Percentiles rank a stretch among this genome's conserved stretches.
Evolutionary conservation across 805 yeast genomes (phyloP).

Genomic region (Yarrowia deformans): DNA sequence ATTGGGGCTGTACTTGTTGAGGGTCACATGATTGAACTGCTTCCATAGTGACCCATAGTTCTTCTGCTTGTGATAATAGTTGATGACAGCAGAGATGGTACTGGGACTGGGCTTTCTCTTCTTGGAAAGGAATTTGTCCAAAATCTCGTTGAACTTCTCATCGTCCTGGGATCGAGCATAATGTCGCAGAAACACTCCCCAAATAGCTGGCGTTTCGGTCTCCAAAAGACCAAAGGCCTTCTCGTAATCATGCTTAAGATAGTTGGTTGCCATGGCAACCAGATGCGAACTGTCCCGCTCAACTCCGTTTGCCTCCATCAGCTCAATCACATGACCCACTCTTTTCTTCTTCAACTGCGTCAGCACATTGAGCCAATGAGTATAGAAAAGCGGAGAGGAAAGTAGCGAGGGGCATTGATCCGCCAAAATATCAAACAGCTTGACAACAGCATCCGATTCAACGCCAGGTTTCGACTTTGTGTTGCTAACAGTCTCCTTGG

Average conservation of each 20-base stretch:
- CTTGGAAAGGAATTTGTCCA: neutral
- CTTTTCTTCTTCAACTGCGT: neutral
- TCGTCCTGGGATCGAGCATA: slow-evolving; percentile 20
- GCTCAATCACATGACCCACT: neutral
- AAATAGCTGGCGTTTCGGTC: neutral
- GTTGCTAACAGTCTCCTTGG: neutral
- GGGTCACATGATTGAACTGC: slow-evolving; percentile 6
- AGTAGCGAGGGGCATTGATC: slow-evolving; percentile 4
- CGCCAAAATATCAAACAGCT: slow-evolving; percentile 2
- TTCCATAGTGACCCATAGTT: neutral
- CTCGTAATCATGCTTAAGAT: slow-evolving; percentile 7
- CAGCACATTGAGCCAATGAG: slow-evolving; percentile 28
- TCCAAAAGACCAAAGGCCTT: neutral
- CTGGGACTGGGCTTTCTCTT: slow-evolving; percentile 4
- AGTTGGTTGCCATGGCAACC: slow-evolving; percentile 18
- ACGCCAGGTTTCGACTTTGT: neutral
- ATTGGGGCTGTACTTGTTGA: slow-evolving; percentile 3
- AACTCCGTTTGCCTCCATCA: slow-evolving; percentile 11
- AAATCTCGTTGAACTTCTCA: neutral
- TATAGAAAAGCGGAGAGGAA: neutral
- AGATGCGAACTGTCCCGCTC: neutral
- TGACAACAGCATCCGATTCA: neutral
- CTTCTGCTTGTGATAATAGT: slow-evolving; percentile 29
- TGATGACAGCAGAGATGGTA: slow-evolving; percentile 19
- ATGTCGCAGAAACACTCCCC: slow-evolving; percentile 31